Base-by-base conservation (phyloP, 331 rosid species). In the Stylosanthes scabra region DNA sequence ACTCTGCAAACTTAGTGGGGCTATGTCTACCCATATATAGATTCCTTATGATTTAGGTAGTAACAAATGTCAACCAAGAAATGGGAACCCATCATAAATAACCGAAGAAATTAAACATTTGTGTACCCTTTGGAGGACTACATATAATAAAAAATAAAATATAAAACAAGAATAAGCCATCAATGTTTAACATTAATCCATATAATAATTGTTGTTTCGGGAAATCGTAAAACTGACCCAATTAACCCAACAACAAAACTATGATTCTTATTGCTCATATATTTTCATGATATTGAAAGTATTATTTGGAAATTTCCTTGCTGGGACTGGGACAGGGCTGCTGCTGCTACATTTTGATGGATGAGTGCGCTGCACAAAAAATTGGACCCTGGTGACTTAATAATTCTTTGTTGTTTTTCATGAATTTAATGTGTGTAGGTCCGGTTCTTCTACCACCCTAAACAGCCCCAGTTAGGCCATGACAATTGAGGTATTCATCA, bases 401-500 rank as follows among this genome's bases (percentile, higher is more conserved):
- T 5, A 34, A 37, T 16, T 56, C 14, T 41, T 11, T 3, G 75
- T 27, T 44, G 46, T 44, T 57, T 71, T 71, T 27, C 58, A 15
- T 45, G 14, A 16, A 71, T 44, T 71, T 57, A 71, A 27, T 0
- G 25, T 4, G 34, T 25, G 75, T 41, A 56, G 66, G 66, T 1
- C 75, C 75, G 45, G 28, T 27, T 27, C 52, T 40, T 70, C 25
- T 40, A 56, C 28, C 28, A 70, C 27, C 41, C 54, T 27, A 70
- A 55, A 55, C 52, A 69, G 52, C 74, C 40, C 63, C 63, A 54
- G 52, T 5, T 7, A 55, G 3, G 2, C 9, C 54, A 55, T n/a
- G n/a, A 68, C 13, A 7, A 10, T 42, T 8, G 74, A 41, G 0
- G 49, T 1, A 70, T 25, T 41, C 56, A 70, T 3, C 1, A 25